Conservation (phyloP, 768 basidiomycete species). For the Crepidotus variabilis region DNA sequence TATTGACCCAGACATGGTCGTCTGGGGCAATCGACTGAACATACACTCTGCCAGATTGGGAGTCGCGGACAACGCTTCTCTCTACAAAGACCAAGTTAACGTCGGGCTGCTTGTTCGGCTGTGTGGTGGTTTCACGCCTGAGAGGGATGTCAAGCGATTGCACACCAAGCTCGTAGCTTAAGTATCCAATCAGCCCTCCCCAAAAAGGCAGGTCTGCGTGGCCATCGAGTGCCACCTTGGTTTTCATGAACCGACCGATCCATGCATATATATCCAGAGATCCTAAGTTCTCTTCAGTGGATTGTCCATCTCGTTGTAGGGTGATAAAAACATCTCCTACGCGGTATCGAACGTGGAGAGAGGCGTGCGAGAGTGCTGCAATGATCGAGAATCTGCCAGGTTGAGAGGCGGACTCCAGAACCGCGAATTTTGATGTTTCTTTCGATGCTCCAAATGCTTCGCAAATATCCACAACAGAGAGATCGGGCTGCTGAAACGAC, state of each 20-base stretch:
- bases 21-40: conserved; percentile 61
- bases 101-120: conserved; percentile 51
- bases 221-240: conserved; percentile 44
- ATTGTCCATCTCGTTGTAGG: conserved; percentile 34
- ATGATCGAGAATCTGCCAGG: conserved; percentile 76
- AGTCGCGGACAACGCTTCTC: conserved; percentile 71
- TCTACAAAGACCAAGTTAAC: conserved; percentile 76
- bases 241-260: conserved; percentile 66
- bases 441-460: conserved; percentile 59
- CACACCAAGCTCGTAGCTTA: conserved; percentile 80
- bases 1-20: conserved; percentile 60
- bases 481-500: conserved; percentile 37
- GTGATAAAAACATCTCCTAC: conserved; percentile 47
- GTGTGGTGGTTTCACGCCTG: conserved; percentile 16
- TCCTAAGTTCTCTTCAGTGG: conserved; percentile 38
- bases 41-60: conserved; percentile 41
- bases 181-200: conserved; percentile 76
- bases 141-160: conserved; percentile 46
- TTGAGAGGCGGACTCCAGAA: conserved; percentile 73
- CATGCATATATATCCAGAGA: conserved; percentile 68
- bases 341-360: conserved; percentile 55
- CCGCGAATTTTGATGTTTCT: conserved; percentile 58
- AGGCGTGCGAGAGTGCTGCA: conserved; percentile 50
- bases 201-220: conserved; percentile 64
- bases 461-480: conserved; percentile 46